phyloP scores from a whole-genome alignment of 345 rosid species.

The Murraya koenigii region DNA sequence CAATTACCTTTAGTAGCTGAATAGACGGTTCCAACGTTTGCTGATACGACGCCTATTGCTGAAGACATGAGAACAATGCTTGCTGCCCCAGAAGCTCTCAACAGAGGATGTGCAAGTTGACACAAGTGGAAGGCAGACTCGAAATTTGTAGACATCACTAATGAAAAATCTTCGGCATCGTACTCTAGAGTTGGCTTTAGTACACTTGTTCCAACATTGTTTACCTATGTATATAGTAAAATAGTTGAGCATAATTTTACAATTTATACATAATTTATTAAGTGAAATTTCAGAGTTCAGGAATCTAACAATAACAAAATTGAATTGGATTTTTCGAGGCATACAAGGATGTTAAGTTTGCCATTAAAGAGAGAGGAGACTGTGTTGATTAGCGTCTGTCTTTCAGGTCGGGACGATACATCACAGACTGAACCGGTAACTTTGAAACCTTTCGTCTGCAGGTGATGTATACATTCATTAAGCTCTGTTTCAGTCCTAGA shows the following conservation, averaged over 20 bases:
- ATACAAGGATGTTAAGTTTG: conserved; percentile 40
- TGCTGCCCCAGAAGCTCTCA: conserved; percentile 51
- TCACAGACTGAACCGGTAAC: conserved; percentile 47
- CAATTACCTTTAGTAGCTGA: conserved; percentile 43
- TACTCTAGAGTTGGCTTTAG: conserved; percentile 38
- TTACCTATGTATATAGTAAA: conserved; percentile 29
- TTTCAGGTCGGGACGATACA: conserved; percentile 25
- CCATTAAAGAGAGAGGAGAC: conserved; percentile 28
- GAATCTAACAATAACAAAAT: neutral
- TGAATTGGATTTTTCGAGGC: neutral
- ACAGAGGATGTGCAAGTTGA: conserved; percentile 56
- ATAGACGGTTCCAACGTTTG: conserved; percentile 32
- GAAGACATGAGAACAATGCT: conserved; percentile 61
- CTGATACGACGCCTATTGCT: conserved; percentile 29
- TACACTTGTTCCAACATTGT: conserved; percentile 44
- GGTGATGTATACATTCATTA: conserved; percentile 36
- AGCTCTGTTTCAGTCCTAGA: conserved; percentile 54
- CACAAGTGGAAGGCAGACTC: conserved; percentile 29
- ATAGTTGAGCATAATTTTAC: too few species aligned
- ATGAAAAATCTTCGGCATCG: conserved; percentile 33
- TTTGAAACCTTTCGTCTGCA: conserved; percentile 34
- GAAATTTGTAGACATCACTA: conserved; percentile 23
- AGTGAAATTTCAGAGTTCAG: too few species aligned
- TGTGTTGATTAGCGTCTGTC: conserved; percentile 32
- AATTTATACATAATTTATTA: too few species aligned